A percentile compares a stretch with the other conserved stretches of the same genome.
Conservation (phyloP, 148 eudicot species). For the Rhododendron vialii region DNA sequence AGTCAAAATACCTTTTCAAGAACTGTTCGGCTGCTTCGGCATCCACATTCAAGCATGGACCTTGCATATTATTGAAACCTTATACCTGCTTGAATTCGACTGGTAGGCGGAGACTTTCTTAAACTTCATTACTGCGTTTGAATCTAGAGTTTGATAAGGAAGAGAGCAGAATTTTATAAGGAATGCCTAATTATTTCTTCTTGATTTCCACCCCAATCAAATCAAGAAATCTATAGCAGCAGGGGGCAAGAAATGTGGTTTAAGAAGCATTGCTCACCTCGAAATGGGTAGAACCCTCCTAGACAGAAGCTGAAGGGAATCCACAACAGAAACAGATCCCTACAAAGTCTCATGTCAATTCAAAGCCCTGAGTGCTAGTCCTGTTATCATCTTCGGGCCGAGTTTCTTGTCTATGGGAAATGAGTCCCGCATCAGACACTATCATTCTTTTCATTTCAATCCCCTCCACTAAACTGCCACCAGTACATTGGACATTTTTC, state of each 20-base stretch:
- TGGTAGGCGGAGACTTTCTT: background rate
- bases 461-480: background rate
- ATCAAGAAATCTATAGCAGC: background rate
- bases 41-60: conserved; percentile 1
- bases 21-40: background rate
- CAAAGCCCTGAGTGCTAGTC: background rate
- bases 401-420: background rate
- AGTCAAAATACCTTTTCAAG: background rate
- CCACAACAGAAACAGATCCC: background rate
- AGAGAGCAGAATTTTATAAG: background rate
- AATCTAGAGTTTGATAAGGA: background rate
- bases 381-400: background rate
- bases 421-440: background rate
- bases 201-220: background rate
- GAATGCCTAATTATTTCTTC: background rate
- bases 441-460: background rate
- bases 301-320: background rate
- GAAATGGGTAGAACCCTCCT: background rate
- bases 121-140: background rate
- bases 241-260: background rate
- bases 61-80: background rate
- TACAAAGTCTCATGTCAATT: background rate
- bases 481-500: background rate
- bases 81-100: background rate
- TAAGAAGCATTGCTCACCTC: background rate